Evolutionary conservation across 1,284 basidiomycete species (phyloP).

Genomic region (Coriolopsis trogii): DNA sequence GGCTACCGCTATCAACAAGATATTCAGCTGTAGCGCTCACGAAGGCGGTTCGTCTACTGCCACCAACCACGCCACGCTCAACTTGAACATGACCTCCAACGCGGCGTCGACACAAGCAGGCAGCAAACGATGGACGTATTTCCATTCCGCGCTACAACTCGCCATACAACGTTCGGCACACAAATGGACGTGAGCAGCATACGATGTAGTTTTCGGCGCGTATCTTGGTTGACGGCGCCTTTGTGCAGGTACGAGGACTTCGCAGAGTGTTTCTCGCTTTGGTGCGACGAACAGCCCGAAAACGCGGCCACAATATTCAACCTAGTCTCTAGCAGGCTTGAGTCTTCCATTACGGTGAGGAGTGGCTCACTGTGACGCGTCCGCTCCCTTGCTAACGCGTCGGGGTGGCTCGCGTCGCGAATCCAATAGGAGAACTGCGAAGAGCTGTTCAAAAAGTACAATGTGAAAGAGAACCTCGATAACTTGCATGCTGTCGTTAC

Average conservation of each 20-base stretch:
- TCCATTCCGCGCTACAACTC: conserved; percentile 73
- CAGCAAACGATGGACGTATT: conserved; percentile 75
- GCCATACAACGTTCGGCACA: conserved; percentile 75
- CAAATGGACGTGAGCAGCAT: conserved; percentile 84
- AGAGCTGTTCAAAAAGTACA: conserved; percentile 62
- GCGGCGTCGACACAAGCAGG: conserved; percentile 37
- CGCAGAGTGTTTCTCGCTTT: conserved; percentile 73
- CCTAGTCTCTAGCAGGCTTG: conserved; percentile 69
- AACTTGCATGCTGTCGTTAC: conserved; percentile 66
- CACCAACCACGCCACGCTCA: too few species aligned
- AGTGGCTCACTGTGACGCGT: conserved; percentile 2
- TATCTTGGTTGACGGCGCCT: not conserved
- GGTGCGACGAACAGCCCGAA: conserved; percentile 73
- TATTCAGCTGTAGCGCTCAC: too few species aligned
- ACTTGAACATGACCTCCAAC: too few species aligned
- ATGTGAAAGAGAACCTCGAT: conserved; percentile 69
- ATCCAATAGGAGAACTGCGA: conserved; percentile 45
- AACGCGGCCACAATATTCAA: conserved; percentile 67
- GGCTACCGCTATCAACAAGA: too few species aligned
- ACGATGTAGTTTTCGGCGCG: not conserved
- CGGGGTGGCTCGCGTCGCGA: too few species aligned
- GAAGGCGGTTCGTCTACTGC: too few species aligned
- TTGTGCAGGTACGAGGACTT: conserved; percentile 73
- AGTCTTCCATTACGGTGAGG: conserved; percentile 62
- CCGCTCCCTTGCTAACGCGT: not conserved